Base-by-base conservation (phyloP, 768 basidiomycete species). In the Suillus bovinus region DNA sequence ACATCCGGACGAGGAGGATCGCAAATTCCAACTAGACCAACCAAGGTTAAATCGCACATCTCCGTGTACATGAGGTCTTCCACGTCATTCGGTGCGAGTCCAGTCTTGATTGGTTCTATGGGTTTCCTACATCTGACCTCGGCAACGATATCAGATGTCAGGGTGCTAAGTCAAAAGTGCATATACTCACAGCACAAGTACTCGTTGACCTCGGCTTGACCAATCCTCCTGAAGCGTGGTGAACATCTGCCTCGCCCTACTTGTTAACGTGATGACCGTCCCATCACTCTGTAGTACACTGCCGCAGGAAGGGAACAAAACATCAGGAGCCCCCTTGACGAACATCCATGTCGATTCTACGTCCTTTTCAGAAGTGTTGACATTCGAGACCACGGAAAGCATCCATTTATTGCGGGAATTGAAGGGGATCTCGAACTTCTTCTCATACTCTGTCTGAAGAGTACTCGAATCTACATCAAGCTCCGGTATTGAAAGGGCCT, bases 251-350 rank as follows among this genome's bases (percentile, higher is more conserved):
- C 38, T 60, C 11, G 68, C 69, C 0, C 31, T 60, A 5, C 42
- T 33, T 36, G 68, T 64, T 36, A 75, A 65, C 2, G 70, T 69
- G 22, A 70, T 64, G 17, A 73, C 63, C 14, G 64, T 61, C 29
- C 73, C 73, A 47, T 71, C 65, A 4, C 68, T 38, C 31, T 71
- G 64, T 49, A 74, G 47, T 47, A 69, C 70, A 10, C 17, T 47
- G 0, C 71, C 69, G 64, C 79, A 80, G 11, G 65, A 62, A 20
- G 71, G 72, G 57, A 81, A 73, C 13, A 82, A 74, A 27, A 81
- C 69, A 63, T 86, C 84, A 0, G 84, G 84, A 1, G 82, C 84
- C 22, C 82, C 83, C 67, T 84, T 84, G 69, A 79, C 76, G 60
- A 81, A 69, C 59, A 84, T 73, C 36, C 54, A 55, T 63, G 77